Evolutionary conservation across 257 asterid genomes (phyloP).

Genomic region (Scutellaria galericulata): DNA sequence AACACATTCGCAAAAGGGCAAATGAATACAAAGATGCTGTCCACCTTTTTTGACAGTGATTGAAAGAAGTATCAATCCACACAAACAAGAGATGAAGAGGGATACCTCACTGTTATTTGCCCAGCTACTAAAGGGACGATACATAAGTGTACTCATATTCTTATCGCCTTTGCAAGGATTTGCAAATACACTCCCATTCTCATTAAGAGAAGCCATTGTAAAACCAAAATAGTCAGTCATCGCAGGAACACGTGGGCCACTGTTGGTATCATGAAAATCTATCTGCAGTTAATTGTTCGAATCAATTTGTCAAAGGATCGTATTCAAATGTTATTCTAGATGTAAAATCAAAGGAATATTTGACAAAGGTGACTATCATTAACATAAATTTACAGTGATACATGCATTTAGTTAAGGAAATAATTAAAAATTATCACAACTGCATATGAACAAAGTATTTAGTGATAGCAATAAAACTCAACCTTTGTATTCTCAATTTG

Average conservation of each 20-base stretch:
- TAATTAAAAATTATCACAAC: slow-evolving; percentile 9
- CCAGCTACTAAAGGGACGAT: slow-evolving; percentile 94
- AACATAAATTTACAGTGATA: neutral
- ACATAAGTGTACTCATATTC: slow-evolving; percentile 95
- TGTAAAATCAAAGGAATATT: slow-evolving; percentile 29
- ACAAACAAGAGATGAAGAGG: slow-evolving; percentile 32
- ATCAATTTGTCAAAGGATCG: slow-evolving; percentile 30
- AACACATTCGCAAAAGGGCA: slow-evolving; percentile 26
- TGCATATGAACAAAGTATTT: slow-evolving; percentile 3
- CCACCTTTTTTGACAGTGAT: slow-evolving; percentile 12
- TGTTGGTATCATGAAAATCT: slow-evolving; percentile 96
- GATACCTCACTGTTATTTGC: slow-evolving; percentile 95
- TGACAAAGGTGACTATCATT: slow-evolving; percentile 16
- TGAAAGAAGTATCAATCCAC: slow-evolving; percentile 27
- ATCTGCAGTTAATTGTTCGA: slow-evolving; percentile 60
- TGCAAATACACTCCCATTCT: slow-evolving; percentile 85
- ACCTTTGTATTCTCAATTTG: neutral
- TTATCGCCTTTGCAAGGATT: slow-evolving; percentile 98
- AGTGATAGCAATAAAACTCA: neutral
- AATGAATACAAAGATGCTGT: slow-evolving; percentile 1
- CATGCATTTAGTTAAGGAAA: slow-evolving; percentile 20
- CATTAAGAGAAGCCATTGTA: slow-evolving; percentile 93
- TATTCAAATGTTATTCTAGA: neutral
- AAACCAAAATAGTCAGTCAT: slow-evolving; percentile 97
- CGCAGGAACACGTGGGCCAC: slow-evolving; percentile 94